These are phyloP conservation scores for Kuraishia floccosa DNA, from an alignment of 805 yeast species.

Conservation along the genomic window DNA sequence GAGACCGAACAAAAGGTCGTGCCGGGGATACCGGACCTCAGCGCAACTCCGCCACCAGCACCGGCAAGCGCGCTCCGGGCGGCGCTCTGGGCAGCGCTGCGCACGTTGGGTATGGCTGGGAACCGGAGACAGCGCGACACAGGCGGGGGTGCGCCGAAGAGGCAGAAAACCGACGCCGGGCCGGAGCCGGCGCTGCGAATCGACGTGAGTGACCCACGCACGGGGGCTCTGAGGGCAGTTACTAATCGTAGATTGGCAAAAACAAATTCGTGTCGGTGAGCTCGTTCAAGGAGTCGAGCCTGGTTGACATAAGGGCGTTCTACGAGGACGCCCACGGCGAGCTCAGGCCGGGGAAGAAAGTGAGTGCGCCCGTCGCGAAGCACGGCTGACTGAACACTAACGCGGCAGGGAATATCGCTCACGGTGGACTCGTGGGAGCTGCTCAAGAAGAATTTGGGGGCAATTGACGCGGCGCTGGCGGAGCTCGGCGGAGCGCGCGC, in stretches of 20 bases:
- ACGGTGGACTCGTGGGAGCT: slow-evolving; percentile 44
- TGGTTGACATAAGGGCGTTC: slow-evolving; percentile 81
- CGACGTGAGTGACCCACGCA: neutral
- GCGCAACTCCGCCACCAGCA: too few relatives aligned
- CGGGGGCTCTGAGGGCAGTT: too few relatives aligned
- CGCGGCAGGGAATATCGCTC: slow-evolving; percentile 41
- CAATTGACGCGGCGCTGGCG: slow-evolving; percentile 39
- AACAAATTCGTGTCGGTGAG: slow-evolving; percentile 67
- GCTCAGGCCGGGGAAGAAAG: slow-evolving; percentile 73
- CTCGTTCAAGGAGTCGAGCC: slow-evolving; percentile 49
- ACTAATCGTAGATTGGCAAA: slow-evolving; percentile 25
- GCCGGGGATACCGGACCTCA: too few relatives aligned
- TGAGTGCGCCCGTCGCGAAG: slow-evolving; percentile 7
- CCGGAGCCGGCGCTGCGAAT: too few relatives aligned
- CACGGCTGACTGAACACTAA: neutral
- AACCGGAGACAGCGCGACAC: too few relatives aligned
- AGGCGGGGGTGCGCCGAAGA: too few relatives aligned
- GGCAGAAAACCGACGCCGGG: too few relatives aligned
- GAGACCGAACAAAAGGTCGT: too few relatives aligned
- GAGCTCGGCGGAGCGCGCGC: too few relatives aligned
- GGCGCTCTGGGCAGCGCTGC: too few relatives aligned
- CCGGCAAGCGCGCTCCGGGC: too few relatives aligned
- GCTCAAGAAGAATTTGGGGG: slow-evolving; percentile 31
- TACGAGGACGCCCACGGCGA: slow-evolving; percentile 50
- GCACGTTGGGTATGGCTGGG: too few relatives aligned